Percentiles rank a stretch among this genome's conserved stretches.
Conservation (phyloP, 441 rosid genomes). For the Jatropha podagrica region DNA sequence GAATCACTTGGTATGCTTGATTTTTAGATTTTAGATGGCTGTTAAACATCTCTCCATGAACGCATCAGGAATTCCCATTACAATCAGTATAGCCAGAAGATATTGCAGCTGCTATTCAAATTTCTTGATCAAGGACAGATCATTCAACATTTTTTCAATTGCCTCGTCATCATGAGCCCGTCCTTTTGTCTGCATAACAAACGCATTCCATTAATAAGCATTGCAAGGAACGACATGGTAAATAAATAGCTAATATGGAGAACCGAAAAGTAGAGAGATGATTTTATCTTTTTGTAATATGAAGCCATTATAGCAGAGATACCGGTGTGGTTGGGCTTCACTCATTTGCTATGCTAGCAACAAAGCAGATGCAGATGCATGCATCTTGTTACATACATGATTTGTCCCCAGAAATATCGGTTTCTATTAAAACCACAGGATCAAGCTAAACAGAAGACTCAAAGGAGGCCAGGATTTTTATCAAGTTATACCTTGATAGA, state of each 20-base stretch:
- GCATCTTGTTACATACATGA: not conserved
- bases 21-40: too few species aligned
- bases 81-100: not conserved
- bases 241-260: too few species aligned
- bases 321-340: not conserved
- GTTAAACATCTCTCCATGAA: not conserved
- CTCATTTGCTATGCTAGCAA: not conserved
- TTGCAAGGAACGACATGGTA: not conserved
- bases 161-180: slow-evolving; percentile 81
- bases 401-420: not conserved
- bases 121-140: slow-evolving; percentile 80
- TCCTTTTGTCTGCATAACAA: slow-evolving; percentile 65
- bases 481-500: slow-evolving; percentile 57
- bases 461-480: not conserved
- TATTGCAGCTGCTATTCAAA: slow-evolving; percentile 49
- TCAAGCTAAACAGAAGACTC: not conserved
- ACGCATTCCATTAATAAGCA: not conserved
- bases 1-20: not conserved
- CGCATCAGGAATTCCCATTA: not conserved
- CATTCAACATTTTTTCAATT: slow-evolving; percentile 86
- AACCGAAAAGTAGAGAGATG: not conserved
- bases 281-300: not conserved
- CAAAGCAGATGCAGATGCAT: not conserved
- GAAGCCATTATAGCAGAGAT: not conserved
- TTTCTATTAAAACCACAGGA: not conserved